Evolutionary conservation across 78 protist species (phyloP).

Genomic region (Salpingoeca rosetta): DNA sequence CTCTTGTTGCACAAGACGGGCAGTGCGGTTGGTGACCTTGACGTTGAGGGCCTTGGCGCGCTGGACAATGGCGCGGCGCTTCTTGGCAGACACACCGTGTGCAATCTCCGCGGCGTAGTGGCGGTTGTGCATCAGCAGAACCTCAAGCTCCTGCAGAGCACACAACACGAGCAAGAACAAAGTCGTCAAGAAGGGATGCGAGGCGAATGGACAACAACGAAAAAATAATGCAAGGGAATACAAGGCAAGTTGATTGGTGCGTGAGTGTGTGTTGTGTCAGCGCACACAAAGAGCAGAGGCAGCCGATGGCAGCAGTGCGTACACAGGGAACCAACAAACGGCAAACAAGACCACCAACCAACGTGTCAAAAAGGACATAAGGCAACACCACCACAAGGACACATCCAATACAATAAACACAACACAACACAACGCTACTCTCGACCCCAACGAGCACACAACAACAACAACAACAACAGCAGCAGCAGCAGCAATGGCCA

Average conservation of each 20-base stretch:
- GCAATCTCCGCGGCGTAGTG: conserved; percentile 91
- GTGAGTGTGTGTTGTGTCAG: background rate
- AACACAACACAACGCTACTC: too few species aligned
- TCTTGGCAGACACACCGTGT: conserved; percentile 74
- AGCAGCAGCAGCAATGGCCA: too few species aligned
- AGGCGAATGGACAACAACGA: background rate
- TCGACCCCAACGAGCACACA: too few species aligned
- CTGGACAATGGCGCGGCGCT: conserved; percentile 79
- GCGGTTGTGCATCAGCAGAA: conserved; percentile 95
- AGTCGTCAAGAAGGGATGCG: background rate
- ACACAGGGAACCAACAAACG: too few species aligned
- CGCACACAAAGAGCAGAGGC: too few species aligned
- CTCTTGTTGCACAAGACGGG: conserved; percentile 78
- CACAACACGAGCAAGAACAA: too few species aligned
- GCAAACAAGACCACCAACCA: too few species aligned
- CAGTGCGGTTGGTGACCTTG: conserved; percentile 86
- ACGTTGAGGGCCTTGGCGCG: conserved; percentile 91
- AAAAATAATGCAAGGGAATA: background rate
- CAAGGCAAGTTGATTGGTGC: background rate
- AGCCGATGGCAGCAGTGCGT: too few species aligned
- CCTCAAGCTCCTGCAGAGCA: conserved; percentile 69
- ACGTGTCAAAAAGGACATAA: too few species aligned
- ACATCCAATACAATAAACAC: too few species aligned
- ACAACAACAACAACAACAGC: too few species aligned
- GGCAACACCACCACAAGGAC: too few species aligned